Conservation (phyloP, 2,329 filamentous ascomycete genomes). For the Clarireedia hainanense region DNA sequence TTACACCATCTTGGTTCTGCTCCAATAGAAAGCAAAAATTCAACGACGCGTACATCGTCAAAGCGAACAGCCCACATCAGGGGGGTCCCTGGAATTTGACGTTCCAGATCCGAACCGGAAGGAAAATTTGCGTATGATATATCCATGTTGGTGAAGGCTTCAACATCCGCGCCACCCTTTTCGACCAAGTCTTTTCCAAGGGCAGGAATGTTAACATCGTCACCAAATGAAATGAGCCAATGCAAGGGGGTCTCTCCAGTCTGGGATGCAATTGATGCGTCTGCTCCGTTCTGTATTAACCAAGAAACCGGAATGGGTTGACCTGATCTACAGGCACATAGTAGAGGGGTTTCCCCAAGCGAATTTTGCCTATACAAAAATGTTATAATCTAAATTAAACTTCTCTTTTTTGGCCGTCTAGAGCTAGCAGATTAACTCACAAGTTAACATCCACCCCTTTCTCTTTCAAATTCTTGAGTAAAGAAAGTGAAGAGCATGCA, state of each 20-base stretch:
- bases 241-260: neutral
- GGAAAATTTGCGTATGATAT: conserved; percentile 1
- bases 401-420: neutral
- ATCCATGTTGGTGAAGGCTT: neutral
- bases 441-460: neutral
- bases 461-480: neutral
- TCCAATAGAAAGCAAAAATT: neutral
- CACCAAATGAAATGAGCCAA: conserved; percentile 2
- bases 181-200: conserved; percentile 3
- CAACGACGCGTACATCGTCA: neutral
- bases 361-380: neutral
- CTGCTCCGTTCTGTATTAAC: neutral
- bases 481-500: neutral
- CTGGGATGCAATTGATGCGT: neutral
- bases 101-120: neutral
- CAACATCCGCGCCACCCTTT: neutral
- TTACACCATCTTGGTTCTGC: neutral
- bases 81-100: neutral
- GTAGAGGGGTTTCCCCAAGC: neutral
- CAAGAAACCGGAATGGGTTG: neutral
- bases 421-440: neutral
- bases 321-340: conserved; percentile 1
- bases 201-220: neutral
- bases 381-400: neutral
- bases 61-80: conserved; percentile 3